Evolutionary conservation across 768 basidiomycete genomes (phyloP).

Genomic region (Mycena alexandri): DNA sequence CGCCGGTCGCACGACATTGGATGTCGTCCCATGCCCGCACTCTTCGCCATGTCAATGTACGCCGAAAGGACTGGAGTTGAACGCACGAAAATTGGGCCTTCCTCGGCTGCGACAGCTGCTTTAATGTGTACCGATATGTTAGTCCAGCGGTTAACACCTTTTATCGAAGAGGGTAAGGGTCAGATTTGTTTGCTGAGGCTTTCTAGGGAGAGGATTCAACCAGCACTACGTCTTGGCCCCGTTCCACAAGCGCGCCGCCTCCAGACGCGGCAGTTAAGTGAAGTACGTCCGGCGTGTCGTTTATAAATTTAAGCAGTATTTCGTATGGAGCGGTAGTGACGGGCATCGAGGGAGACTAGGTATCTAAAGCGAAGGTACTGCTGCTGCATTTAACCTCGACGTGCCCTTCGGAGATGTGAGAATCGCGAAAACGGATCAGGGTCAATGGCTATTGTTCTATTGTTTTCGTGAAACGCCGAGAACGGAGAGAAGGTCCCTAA

Average conservation of each 20-base stretch:
- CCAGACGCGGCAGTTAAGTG: slow-evolving; percentile 44
- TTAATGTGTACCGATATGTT: slow-evolving; percentile 61
- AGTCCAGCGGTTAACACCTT: slow-evolving; percentile 62
- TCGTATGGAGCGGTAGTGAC: slow-evolving; percentile 67
- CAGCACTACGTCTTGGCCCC: slow-evolving; percentile 32
- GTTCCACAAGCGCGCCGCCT: slow-evolving; percentile 24
- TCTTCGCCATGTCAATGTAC: slow-evolving; percentile 41
- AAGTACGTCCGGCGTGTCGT: slow-evolving; percentile 57
- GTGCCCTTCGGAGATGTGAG: slow-evolving; percentile 32
- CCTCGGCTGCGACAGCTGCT: slow-evolving; percentile 47
- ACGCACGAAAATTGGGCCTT: slow-evolving; percentile 62
- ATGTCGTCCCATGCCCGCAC: slow-evolving; percentile 62
- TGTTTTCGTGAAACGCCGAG: slow-evolving; percentile 35
- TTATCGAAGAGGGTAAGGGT: slow-evolving; percentile 12
- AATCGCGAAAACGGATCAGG: slow-evolving; percentile 32
- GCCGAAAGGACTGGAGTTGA: background rate
- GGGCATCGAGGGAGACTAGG: slow-evolving; percentile 49
- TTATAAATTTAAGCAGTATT: slow-evolving; percentile 63
- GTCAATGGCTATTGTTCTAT: slow-evolving; percentile 41
- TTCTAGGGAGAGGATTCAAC: slow-evolving; percentile 25
- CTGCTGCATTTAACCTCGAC: slow-evolving; percentile 31
- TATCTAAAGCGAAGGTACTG: slow-evolving; percentile 3
- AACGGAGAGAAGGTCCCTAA: slow-evolving; percentile 23
- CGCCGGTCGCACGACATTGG: slow-evolving; percentile 47
- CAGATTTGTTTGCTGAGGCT: slow-evolving; percentile 19